Base-by-base conservation (phyloP, 1,139 yeast genomes). In the Taiozyma onychis region DNA sequence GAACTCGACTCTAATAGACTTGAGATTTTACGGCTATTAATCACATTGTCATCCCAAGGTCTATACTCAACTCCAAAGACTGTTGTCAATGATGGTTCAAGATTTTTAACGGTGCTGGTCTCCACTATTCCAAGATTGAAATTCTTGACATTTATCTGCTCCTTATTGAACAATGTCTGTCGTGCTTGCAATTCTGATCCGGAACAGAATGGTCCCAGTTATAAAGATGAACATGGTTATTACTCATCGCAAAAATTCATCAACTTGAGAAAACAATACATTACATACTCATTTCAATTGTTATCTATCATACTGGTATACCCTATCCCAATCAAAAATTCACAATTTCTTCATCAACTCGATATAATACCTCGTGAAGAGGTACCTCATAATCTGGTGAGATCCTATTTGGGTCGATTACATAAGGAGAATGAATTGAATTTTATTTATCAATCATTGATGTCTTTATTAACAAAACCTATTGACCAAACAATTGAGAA, bases 1-100 rank as follows among this genome's bases (percentile, higher is more conserved):
- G 72, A 76, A 10, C 61, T 80, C 43, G 95, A 88, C 55, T 67
- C 82, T 30, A 82, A 87, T 63, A 75, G 96, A 57, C 66, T 82
- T 5, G 95, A 88, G 57, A 70, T 88, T 2, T 60, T 93, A 43
- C 73, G 85, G 49, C 68, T 89, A 13, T 53, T 91, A 11, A 60
- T 87, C 7, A 74, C 85, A 0, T 67, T 91, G n/a, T 73, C 80
- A 26, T 85, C 96, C 0, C 77, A 75, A 46, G 74, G 84, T 11
- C 65, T 90, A 46, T 90, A 88, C 63, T 66, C 64, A 3, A 59
- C 69, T 1, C 74, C 82, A 1, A 62, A 75, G n/a, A 64, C 65
- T 37, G 64, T 80, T 9, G 77, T 80, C 0, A 55, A 72, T 0
- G 58, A 64, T 3, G 91, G 91, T 2, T 81, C 85, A 26, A 71